Conservation (phyloP, 140 eudicot species). For the Eryngium alpinum region DNA sequence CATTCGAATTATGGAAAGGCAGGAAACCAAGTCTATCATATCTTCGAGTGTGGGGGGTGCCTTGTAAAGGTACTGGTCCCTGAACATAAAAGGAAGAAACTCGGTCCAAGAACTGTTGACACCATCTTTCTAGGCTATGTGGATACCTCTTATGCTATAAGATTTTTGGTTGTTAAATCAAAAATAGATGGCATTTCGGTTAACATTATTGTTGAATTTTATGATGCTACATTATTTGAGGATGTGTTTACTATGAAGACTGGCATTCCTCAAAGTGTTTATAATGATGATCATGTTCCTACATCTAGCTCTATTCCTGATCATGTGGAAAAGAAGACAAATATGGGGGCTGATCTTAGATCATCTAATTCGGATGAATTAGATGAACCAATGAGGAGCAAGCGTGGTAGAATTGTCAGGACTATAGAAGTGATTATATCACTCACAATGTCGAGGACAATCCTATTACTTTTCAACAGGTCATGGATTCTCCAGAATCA, state of each 20-base stretch:
- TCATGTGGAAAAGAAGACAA: too few species aligned
- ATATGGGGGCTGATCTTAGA: too few species aligned
- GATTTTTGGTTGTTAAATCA: not conserved
- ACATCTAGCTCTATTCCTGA: too few species aligned
- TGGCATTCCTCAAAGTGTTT: not conserved
- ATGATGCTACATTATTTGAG: conserved; percentile 1
- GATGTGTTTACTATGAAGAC: not conserved
- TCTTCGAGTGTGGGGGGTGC: conserved; percentile 21
- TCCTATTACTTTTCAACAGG: too few species aligned
- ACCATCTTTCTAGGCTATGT: not conserved
- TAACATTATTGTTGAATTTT: not conserved
- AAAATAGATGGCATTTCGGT: not conserved
- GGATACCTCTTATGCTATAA: not conserved
- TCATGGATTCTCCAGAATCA: too few species aligned
- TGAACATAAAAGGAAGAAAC: not conserved
- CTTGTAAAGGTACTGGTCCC: conserved; percentile 10
- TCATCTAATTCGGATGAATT: too few species aligned
- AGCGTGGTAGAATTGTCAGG: too few species aligned
- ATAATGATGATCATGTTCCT: too few species aligned
- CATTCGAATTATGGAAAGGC: conserved; percentile 17
- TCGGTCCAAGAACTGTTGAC: conserved; percentile 15
- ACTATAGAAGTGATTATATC: too few species aligned
- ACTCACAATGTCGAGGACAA: too few species aligned
- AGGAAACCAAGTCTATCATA: not conserved
- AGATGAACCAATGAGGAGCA: too few species aligned